phyloP scores from a whole-genome alignment of 768 basidiomycete species.

The Phallus indusiatus region DNA sequence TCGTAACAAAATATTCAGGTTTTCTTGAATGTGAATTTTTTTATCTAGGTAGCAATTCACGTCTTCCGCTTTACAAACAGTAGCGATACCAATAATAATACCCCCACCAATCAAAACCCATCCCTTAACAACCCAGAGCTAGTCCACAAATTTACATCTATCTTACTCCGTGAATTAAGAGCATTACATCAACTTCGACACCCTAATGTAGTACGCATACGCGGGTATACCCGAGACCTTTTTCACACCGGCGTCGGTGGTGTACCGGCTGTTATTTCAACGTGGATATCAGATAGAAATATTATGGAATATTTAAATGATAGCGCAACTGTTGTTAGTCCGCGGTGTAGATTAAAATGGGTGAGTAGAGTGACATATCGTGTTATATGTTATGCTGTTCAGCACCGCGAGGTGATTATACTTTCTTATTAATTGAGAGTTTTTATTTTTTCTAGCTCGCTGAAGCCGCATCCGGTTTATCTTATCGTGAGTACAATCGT shows the following conservation, averaged over 20 bases:
- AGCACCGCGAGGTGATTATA: background rate
- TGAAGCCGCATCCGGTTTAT: slow-evolving; percentile 4
- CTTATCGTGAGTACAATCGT: background rate
- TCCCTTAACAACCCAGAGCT: no score
- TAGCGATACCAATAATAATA: no score
- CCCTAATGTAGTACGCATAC: slow-evolving; percentile 4
- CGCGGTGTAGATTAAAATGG: background rate
- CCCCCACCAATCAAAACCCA: no score
- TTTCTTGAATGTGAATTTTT: background rate
- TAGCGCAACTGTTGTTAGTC: background rate
- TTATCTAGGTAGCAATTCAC: slow-evolving; percentile 4
- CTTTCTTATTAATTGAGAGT: background rate
- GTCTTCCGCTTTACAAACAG: background rate
- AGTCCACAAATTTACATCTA: background rate
- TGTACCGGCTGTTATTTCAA: slow-evolving; percentile 2
- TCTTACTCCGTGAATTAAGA: background rate
- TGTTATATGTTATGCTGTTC: no score
- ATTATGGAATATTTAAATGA: background rate
- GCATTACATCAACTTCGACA: slow-evolving; percentile 6
- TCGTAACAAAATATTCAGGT: background rate
- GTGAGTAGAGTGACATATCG: background rate
- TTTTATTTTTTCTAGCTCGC: background rate
- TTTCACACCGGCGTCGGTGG: background rate
- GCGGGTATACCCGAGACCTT: background rate
- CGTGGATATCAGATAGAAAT: slow-evolving; percentile 1